phyloP scores from a whole-genome alignment of 1,284 basidiomycete genomes.

The Papiliotrema laurentii region DNA sequence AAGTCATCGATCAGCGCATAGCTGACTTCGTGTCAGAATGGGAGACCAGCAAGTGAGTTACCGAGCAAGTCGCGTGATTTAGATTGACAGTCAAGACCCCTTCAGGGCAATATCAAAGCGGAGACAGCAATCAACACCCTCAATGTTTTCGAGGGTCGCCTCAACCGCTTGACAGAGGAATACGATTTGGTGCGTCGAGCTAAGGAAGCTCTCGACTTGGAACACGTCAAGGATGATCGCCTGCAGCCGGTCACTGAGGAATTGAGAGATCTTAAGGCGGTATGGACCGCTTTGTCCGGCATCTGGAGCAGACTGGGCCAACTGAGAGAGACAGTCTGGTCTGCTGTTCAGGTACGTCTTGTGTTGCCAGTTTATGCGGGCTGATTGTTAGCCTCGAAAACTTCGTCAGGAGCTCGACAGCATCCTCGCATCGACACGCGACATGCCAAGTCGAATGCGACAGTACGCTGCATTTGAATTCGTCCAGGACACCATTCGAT shows the following conservation, averaged over 20 bases:
- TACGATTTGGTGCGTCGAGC: slow-evolving; percentile 90
- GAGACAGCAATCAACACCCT: slow-evolving; percentile 94
- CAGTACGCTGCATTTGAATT: slow-evolving; percentile 99
- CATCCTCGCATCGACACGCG: slow-evolving; percentile 83
- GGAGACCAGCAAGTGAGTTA: slow-evolving; percentile 56
- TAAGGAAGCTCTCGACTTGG: slow-evolving; percentile 93
- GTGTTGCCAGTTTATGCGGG: not conserved
- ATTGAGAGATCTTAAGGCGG: slow-evolving; percentile 89
- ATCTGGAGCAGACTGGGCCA: slow-evolving; percentile 93
- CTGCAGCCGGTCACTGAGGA: slow-evolving; percentile 93
- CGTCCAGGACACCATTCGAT: slow-evolving; percentile 84
- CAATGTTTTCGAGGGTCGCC: slow-evolving; percentile 85
- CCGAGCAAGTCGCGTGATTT: not conserved
- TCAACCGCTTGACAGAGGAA: slow-evolving; percentile 85
- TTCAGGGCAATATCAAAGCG: slow-evolving; percentile 91
- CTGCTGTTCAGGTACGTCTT: slow-evolving; percentile 60
- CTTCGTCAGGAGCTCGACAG: slow-evolving; percentile 89
- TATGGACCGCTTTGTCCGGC: slow-evolving; percentile 97
- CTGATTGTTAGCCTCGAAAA: slow-evolving; percentile 69
- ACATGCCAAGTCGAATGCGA: slow-evolving; percentile 98
- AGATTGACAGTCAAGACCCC: slow-evolving; percentile 61
- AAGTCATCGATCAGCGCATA: slow-evolving; percentile 91
- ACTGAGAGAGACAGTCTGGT: slow-evolving; percentile 83
- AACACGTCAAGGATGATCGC: slow-evolving; percentile 82
- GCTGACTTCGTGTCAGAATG: slow-evolving; percentile 85